phyloP scores from a whole-genome alignment of 106 monocot genomes.

The Phalaenopsis equestris region DNA sequence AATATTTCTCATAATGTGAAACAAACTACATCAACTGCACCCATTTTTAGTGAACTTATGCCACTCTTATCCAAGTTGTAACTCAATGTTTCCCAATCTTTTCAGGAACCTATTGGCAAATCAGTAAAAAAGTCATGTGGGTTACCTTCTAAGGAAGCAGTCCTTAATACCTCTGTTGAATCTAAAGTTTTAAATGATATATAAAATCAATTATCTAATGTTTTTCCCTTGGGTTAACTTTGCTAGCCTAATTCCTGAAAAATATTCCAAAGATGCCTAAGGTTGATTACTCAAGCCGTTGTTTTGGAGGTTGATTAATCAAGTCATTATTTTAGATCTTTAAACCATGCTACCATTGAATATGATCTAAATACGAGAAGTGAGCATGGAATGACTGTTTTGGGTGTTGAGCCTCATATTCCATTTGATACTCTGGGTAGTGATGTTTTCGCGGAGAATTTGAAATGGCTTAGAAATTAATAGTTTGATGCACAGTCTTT shows the following conservation, averaged over 20 bases:
- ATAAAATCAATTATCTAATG: background rate
- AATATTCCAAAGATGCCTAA: background rate
- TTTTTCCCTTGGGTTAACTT: no score
- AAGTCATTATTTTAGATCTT: no score
- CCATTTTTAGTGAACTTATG: constrained; percentile 33
- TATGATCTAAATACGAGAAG: constrained; percentile 2
- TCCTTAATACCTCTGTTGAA: background rate
- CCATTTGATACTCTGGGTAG: background rate
- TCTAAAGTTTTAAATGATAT: background rate
- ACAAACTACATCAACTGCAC: constrained; percentile 31
- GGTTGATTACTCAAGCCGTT: background rate
- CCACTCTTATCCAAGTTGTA: constrained; percentile 32
- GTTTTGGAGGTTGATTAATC: no score
- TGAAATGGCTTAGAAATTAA: no score
- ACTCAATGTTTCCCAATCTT: constrained; percentile 5
- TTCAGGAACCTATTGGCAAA: background rate
- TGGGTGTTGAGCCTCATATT: background rate
- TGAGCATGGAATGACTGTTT: constrained; percentile 17
- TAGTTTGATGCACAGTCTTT: background rate
- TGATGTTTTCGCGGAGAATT: no score
- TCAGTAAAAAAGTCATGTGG: constrained; percentile 7
- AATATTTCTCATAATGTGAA: constrained; percentile 37
- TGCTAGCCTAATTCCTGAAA: background rate
- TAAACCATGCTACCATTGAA: constrained; percentile 6
- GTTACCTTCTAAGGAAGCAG: background rate